phyloP scores from a whole-genome alignment of 768 basidiomycete genomes.

The Russula earlei region DNA sequence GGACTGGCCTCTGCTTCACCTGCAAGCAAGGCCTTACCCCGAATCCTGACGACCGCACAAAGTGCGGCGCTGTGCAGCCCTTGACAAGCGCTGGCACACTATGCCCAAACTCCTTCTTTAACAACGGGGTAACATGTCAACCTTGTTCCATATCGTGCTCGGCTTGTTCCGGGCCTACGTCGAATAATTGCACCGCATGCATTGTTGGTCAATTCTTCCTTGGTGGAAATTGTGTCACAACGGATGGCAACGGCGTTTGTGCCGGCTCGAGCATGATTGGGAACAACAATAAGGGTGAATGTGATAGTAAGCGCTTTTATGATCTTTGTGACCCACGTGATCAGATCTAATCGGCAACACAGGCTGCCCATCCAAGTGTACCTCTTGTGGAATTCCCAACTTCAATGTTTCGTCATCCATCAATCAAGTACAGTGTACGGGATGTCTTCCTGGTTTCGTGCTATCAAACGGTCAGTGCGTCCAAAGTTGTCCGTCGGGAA shows the following conservation, averaged over 20 bases:
- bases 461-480: constrained; percentile 65
- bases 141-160: constrained; percentile 56
- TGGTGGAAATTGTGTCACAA: constrained; percentile 61
- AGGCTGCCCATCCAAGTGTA: constrained; percentile 82
- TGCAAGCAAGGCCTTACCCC: constrained; percentile 67
- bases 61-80: constrained; percentile 47
- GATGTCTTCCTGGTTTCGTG: constrained; percentile 68
- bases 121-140: constrained; percentile 43
- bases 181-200: constrained; percentile 66
- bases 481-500: constrained; percentile 59
- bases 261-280: constrained; percentile 59
- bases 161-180: constrained; percentile 60
- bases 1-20: constrained; percentile 58
- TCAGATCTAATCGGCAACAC: constrained; percentile 12
- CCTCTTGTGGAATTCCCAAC: constrained; percentile 61
- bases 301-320: constrained; percentile 54
- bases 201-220: constrained; percentile 49
- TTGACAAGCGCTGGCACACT: constrained; percentile 40
- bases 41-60: constrained; percentile 53
- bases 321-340: not conserved
- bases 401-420: constrained; percentile 63
- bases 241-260: constrained; percentile 64
- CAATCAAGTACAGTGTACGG: constrained; percentile 60
- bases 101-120: constrained; percentile 63
- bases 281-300: constrained; percentile 75